Conservation (phyloP, 768 basidiomycete genomes). For the Hortiboletus flavorubellus region DNA sequence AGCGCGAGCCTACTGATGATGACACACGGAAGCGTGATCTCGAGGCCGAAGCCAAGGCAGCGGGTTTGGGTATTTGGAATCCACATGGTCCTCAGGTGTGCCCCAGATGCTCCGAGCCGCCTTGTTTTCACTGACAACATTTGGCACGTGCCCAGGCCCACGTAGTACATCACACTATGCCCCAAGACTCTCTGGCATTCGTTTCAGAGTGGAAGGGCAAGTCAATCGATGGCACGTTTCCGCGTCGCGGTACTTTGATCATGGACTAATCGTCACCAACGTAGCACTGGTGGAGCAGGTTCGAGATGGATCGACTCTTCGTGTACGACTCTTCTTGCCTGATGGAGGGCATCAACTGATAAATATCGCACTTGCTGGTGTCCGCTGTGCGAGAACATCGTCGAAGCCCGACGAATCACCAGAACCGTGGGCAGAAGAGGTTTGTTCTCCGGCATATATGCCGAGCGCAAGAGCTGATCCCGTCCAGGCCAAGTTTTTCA, state of each 20-base stretch:
- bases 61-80: conserved; percentile 85
- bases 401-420: conserved; percentile 72
- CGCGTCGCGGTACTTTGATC: not conserved
- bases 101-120: not conserved
- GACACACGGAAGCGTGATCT: conserved; percentile 68
- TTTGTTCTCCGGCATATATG: conserved; percentile 33
- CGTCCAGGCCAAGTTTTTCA: conserved; percentile 84
- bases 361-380: conserved; percentile 82
- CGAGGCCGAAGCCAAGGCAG: conserved; percentile 70
- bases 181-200: conserved; percentile 83
- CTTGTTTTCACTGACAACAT: not conserved
- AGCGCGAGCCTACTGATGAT: conserved; percentile 78
- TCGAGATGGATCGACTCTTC: conserved; percentile 86
- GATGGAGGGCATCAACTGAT: conserved; percentile 87
- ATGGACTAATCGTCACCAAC: conserved; percentile 5
- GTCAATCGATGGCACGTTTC: conserved; percentile 68
- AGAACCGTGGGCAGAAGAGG: conserved; percentile 90
- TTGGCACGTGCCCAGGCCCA: conserved; percentile 49
- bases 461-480: not conserved
- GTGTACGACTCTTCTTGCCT: conserved; percentile 84
- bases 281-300: conserved; percentile 92
- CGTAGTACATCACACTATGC: conserved; percentile 82
- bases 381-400: conserved; percentile 68
- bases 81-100: conserved; percentile 69
- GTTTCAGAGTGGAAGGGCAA: conserved; percentile 92